phyloP scores from a whole-genome alignment of 805 yeast species.

The Candida boidinii region DNA sequence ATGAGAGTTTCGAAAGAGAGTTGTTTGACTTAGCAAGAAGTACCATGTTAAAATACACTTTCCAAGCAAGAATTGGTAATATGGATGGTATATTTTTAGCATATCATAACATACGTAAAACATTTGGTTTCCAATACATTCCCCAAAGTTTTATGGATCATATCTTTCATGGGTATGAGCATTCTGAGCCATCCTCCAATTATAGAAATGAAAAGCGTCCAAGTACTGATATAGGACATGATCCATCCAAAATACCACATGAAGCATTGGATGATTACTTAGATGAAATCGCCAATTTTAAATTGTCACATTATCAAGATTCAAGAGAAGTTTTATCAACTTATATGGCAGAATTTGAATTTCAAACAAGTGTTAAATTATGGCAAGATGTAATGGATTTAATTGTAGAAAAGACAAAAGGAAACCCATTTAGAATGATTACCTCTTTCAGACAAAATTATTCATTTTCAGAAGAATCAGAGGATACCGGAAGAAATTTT shows the following conservation, averaged over 20 bases:
- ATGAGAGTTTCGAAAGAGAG: constrained; percentile 81
- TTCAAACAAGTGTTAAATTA: constrained; percentile 47
- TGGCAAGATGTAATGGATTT: constrained; percentile 37
- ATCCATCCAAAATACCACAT: constrained; percentile 9
- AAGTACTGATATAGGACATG: constrained; percentile 4
- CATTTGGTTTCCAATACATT: constrained; percentile 87
- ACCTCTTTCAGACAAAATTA: constrained; percentile 12
- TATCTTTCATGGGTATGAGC: constrained; percentile 38
- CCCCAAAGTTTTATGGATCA: constrained; percentile 68
- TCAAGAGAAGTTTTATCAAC: constrained; percentile 31
- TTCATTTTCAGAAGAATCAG: too few relatives aligned
- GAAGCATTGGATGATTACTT: constrained; percentile 10
- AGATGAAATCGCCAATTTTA: constrained; percentile 14
- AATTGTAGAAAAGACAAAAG: constrained; percentile 23
- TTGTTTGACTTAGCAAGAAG: constrained; percentile 65
- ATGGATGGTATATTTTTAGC: constrained; percentile 97
- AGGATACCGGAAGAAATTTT: background rate
- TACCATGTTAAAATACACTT: constrained; percentile 72
- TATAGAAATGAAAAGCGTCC: constrained; percentile 8
- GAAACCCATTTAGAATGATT: constrained; percentile 29
- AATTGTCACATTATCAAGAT: constrained; percentile 22
- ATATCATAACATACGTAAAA: constrained; percentile 70
- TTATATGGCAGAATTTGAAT: constrained; percentile 58
- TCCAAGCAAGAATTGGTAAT: constrained; percentile 90
- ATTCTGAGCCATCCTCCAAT: too few relatives aligned